A percentile compares a stretch with the other conserved stretches of the same genome.
Conservation (phyloP, 2,329 filamentous ascomycete genomes). For the Aspergillus ochraceoroseus region DNA sequence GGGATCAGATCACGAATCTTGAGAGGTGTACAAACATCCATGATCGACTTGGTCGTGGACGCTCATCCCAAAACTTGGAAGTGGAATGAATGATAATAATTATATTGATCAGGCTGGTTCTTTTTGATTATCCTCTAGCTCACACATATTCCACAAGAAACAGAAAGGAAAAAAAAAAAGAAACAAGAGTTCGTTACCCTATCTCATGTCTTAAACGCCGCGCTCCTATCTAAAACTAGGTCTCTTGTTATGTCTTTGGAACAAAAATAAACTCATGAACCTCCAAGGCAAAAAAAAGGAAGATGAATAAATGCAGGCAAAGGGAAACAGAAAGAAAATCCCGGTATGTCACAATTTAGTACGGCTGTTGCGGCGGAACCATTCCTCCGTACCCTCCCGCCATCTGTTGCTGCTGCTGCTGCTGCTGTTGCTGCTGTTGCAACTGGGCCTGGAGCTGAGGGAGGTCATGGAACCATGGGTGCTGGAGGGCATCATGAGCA, state of each 20-base stretch:
- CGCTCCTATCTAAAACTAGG: conserved; percentile 27
- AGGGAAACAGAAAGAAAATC: not conserved
- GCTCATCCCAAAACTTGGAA: too few species aligned
- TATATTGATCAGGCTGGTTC: too few species aligned
- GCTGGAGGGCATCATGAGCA: conserved; percentile 76
- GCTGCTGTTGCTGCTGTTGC: conserved; percentile 40
- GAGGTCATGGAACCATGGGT: conserved; percentile 81
- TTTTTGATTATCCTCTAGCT: too few species aligned
- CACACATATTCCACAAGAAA: too few species aligned
- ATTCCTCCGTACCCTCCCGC: conserved; percentile 39
- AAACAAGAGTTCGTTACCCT: conserved; percentile 5
- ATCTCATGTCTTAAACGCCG: conserved; percentile 14
- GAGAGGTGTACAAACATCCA: too few species aligned
- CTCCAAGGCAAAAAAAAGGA: too few species aligned
- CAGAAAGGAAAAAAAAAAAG: too few species aligned
- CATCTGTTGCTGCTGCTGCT: conserved; percentile 39
- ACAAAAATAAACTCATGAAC: conserved; percentile 2
- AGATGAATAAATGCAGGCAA: not conserved
- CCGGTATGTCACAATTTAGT: conserved; percentile 19
- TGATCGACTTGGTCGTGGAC: too few species aligned
- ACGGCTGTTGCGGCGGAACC: conserved; percentile 35
- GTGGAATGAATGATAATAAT: too few species aligned
- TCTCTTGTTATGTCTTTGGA: conserved; percentile 25
- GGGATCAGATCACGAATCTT: too few species aligned
- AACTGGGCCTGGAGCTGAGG: conserved; percentile 52